Conservation (phyloP, 176 grass and related monocot genomes). For the Bonia amplexicaulis region DNA sequence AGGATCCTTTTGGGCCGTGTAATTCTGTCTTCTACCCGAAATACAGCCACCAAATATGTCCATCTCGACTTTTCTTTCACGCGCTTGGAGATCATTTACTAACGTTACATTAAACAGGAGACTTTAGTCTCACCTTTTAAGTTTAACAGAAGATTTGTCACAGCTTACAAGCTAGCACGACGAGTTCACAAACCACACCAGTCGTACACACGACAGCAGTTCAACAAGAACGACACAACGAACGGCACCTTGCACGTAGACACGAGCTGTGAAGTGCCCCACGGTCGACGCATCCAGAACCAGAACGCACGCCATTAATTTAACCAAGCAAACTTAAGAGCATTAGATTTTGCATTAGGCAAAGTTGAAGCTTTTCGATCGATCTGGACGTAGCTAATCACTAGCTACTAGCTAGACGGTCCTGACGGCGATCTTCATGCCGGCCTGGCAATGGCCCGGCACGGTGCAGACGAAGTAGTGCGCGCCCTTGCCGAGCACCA, state of each 20-base stretch:
- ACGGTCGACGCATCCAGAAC: background rate
- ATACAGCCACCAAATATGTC: background rate
- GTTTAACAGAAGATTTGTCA: background rate
- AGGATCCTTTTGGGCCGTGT: too few relatives aligned
- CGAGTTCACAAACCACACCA: background rate
- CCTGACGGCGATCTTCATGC: constrained; percentile 53
- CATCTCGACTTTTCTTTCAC: background rate
- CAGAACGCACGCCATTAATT: background rate
- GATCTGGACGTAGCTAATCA: background rate
- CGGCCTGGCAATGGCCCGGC: constrained; percentile 35
- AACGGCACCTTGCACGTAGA: background rate
- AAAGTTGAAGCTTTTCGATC: background rate
- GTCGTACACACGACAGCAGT: background rate
- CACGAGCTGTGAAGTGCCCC: too few relatives aligned
- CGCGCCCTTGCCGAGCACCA: constrained; percentile 29
- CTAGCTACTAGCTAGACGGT: background rate
- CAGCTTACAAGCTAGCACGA: background rate
- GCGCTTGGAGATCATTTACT: background rate
- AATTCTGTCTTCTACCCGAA: too few relatives aligned
- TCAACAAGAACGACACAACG: background rate
- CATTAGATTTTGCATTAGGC: background rate
- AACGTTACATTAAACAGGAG: background rate
- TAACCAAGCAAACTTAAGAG: background rate
- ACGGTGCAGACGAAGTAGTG: constrained; percentile 58
- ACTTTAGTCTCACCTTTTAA: background rate